These are phyloP conservation scores for Trichocladium antarcticum DNA, from an alignment of 495 filamentous ascomycete species.

Conservation along the genomic window DNA sequence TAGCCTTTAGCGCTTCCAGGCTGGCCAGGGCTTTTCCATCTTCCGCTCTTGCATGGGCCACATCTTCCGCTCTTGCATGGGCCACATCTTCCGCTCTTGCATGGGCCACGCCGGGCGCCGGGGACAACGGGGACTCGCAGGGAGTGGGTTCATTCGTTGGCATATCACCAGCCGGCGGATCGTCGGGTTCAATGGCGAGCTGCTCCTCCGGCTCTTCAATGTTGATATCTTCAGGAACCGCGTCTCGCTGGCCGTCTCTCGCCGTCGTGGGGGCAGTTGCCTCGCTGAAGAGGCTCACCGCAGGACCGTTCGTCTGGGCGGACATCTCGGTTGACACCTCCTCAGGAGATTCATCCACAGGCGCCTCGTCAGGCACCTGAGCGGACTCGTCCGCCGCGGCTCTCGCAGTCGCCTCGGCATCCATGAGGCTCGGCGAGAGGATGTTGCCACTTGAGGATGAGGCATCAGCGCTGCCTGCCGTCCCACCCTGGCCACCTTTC, in stretches of 20 bases:
- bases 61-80: no score
- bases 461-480: not conserved
- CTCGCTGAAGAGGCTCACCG: conserved; percentile 14
- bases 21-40: conserved; percentile 5
- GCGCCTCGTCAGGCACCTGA: not conserved
- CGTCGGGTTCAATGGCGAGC: conserved; percentile 22
- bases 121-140: conserved; percentile 3
- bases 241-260: conserved; percentile 21
- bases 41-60: not conserved
- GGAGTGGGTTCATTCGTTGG: conserved; percentile 4
- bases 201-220: conserved; percentile 35
- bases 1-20: conserved; percentile 13
- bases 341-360: not conserved
- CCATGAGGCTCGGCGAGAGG: no score
- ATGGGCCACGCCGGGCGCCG: not conserved
- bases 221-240: conserved; percentile 39
- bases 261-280: conserved; percentile 3
- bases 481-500: conserved; percentile 9
- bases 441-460: conserved; percentile 2
- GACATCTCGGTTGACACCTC: not conserved
- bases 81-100: not conserved
- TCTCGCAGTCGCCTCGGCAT: conserved; percentile 1
- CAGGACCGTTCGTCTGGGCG: not conserved
- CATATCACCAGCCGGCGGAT: conserved; percentile 3
- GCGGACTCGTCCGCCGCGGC: conserved; percentile 12